Base-by-base conservation (phyloP, 2,329 filamentous ascomycete species). In the Trichoderma koningii region DNA sequence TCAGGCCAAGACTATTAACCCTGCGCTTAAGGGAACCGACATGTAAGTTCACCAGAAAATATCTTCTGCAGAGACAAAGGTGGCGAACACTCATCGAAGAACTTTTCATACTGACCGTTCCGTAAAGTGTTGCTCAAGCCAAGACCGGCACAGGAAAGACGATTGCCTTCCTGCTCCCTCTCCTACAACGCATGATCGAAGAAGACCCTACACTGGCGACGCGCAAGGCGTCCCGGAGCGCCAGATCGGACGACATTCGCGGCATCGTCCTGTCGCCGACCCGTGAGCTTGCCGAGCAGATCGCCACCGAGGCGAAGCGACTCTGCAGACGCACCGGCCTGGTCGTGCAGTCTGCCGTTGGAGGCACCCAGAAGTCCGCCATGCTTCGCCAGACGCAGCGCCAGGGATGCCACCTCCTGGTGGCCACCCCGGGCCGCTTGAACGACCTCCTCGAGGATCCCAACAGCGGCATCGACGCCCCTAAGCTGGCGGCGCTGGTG, bases 81-180 rank as follows among this genome's bases (percentile, higher is more conserved):
- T 23, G 30, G 9, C 21, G 21, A 30, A 14, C 1, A 14, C 38
- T 26, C 15, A 14, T 23, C 17, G 15, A 44, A 55, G 23, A 61
- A 19, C 10, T 17, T 64, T 34, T 34, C 4, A 34, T 64, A 23
- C 53, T 66, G 44, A 64, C 23, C 17, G 21, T 73, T 75, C 59
- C 15, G 3, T 42, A 67, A 72, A 92, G 90, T 71, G 84, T 98
- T 70, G 95, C 94, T 53, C 95, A 98, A 80, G 95, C 95, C 66
- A 97, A 92, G 79, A 99, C 95, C 9, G 95, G 95, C 75, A 98
- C 95, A 4, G 95, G 95, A 75, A 99, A 99, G 80, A 99, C 95
- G 0, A 80, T 98, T 65, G 95, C 92, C 42, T 99, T 98, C 81
- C 83, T 99, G 26, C 79, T 98, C 7, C 95, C 95, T 57, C 82